Evolutionary conservation across 2,329 filamentous ascomycete species (phyloP).

Genomic region (Cercospora nicotianae): DNA sequence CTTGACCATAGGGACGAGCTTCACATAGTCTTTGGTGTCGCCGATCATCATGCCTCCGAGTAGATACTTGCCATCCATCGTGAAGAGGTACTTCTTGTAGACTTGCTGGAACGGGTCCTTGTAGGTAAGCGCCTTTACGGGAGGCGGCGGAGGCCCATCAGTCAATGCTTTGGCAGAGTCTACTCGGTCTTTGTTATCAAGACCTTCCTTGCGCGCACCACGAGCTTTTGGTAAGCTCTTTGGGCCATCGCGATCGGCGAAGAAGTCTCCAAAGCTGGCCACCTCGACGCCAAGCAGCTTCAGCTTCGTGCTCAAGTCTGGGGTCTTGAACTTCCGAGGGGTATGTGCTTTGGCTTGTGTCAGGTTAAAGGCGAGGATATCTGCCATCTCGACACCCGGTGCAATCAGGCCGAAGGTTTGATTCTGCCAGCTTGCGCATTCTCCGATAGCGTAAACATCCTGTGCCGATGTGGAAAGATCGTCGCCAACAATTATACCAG

Average conservation of each 20-base stretch:
- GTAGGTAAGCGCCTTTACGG: constrained; percentile 82
- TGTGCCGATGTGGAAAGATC: constrained; percentile 68
- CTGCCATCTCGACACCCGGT: constrained; percentile 89
- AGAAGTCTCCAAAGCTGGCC: constrained; percentile 91
- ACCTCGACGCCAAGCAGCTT: constrained; percentile 89
- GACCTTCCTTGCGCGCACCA: constrained; percentile 48
- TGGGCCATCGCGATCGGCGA: constrained; percentile 81
- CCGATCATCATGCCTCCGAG: constrained; percentile 98
- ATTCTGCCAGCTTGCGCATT: constrained; percentile 86
- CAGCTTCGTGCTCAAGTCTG: constrained; percentile 86
- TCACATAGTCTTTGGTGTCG: constrained; percentile 86
- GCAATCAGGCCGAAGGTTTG: constrained; percentile 88
- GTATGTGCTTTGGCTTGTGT: constrained; percentile 75
- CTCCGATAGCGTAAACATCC: constrained; percentile 82
- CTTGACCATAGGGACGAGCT: constrained; percentile 83
- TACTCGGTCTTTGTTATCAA: constrained; percentile 46
- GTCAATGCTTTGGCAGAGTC: constrained; percentile 49
- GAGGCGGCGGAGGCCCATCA: constrained; percentile 56
- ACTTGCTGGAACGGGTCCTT: constrained; percentile 84
- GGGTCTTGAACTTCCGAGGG: constrained; percentile 70
- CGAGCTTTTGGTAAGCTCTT: constrained; percentile 66
- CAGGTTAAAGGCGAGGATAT: constrained; percentile 86
- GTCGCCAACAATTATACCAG: constrained; percentile 70
- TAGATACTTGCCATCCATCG: constrained; percentile 82
- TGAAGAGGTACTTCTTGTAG: constrained; percentile 94